Percentiles rank a stretch among this genome's conserved stretches.
Evolutionary conservation across 176 grass and related monocot species (phyloP).

Genomic region (Rhynchospora tenuis): DNA sequence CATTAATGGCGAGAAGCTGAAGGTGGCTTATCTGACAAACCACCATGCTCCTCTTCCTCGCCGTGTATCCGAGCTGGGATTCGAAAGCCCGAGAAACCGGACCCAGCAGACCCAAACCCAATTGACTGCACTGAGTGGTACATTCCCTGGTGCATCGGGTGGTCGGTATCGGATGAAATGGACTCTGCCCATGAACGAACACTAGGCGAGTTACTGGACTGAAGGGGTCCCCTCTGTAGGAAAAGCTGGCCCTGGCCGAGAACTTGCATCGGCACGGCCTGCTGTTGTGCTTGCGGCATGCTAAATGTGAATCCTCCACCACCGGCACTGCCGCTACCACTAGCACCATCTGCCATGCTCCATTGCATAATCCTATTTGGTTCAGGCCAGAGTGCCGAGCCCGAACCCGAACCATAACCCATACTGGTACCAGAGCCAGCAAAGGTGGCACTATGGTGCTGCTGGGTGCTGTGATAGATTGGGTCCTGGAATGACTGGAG

Average conservation of each 20-base stretch:
- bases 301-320: constrained; percentile 51
- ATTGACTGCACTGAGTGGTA: constrained; percentile 46
- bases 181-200: constrained; percentile 78
- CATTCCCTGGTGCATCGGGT: constrained; percentile 41
- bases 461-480: constrained; percentile 52
- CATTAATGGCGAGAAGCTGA: constrained; percentile 85
- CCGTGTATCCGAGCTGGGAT: constrained; percentile 84
- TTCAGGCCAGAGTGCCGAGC: constrained; percentile 58
- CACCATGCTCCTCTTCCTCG: constrained; percentile 76
- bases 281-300: constrained; percentile 45
- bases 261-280: constrained; percentile 59
- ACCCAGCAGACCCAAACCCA: constrained; percentile 43
- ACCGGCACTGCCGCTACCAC: constrained; percentile 30
- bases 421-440: constrained; percentile 39
- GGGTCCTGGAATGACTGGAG: constrained; percentile 81
- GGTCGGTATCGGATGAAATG: constrained; percentile 39
- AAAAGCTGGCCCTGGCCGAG: constrained; percentile 66
- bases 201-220: constrained; percentile 98
- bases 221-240: constrained; percentile 97
- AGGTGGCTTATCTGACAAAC: constrained; percentile 59
- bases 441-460: constrained; percentile 42
- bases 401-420: constrained; percentile 34
- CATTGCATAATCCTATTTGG: constrained; percentile 61
- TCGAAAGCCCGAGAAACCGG: constrained; percentile 70
- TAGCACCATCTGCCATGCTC: constrained; percentile 50